Evolutionary conservation across 371 early-diverging fungal genomes (phyloP), one percentile per base, ranked within the genome.

Genomic region (Apophysomyces ossiformis): DNA sequence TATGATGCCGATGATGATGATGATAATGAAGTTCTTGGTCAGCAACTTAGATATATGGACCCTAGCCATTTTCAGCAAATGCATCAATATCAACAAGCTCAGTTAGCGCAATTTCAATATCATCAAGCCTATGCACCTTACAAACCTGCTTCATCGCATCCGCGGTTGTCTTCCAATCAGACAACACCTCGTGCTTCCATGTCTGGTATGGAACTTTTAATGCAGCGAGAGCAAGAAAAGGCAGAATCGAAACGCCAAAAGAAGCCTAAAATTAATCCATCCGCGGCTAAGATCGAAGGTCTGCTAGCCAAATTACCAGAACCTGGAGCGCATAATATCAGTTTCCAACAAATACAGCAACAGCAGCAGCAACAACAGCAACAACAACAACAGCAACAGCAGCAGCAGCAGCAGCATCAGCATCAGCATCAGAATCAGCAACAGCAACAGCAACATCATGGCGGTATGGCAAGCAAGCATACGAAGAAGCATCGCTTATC

Each of bases 71-170:
- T 56, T 18, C 57, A 54, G 9, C 63, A 63, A n/a, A 63, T 37
- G 41, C 68, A 68, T 37, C 68, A 69, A n/a, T 61, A 66, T 37
- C 74, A 71, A 12, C 71, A 71, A 37, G 67, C 71, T 2, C 71
- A 63, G 37, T 21, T 68, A 37, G 68, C 68, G 12, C 63, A 68
- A 59, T 50, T 50, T 21, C 54, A 50, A 50, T 50, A 50, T 15
- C 63, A 65, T 15, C 58, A 70, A 38, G 68, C 54, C n/a, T 50
- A 50, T 50, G 54, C 54, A 50, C 54, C 54, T 4, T 50, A 50
- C 54, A 50, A 50, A 21, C 54, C 16, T 50, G 54, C 54, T 50
- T 11, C 54, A 21, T 21, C 54, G 54, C 54, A 50, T 50, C 21
- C 21, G 35, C 54, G 54, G 21, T 21, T 18, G 8, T 18, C 8